A percentile compares a stretch with the other conserved stretches of the same genome.
These are phyloP conservation scores for Aplosporella prunicola DNA, from an alignment of 2,329 filamentous ascomycete genomes.

Conservation along the genomic window DNA sequence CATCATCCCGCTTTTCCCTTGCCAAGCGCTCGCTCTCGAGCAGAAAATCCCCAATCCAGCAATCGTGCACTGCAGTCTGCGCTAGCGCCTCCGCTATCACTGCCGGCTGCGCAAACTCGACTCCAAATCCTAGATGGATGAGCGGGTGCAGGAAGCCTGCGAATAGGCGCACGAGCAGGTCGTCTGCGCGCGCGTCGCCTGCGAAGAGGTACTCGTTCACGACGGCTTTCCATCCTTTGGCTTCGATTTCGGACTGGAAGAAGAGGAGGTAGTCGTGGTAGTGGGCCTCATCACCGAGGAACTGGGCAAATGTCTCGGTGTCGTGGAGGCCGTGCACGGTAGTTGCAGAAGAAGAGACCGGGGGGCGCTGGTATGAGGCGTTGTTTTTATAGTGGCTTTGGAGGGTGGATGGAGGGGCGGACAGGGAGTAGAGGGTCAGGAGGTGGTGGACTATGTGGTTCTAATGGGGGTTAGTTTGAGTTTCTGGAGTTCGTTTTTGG, in stretches of 20 bases:
- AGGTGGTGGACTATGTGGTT: constrained; percentile 75
- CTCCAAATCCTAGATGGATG: constrained; percentile 75
- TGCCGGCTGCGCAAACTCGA: constrained; percentile 74
- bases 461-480: constrained; percentile 13
- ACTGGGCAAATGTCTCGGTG: constrained; percentile 45
- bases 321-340: constrained; percentile 49
- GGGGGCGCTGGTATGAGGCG: constrained; percentile 54
- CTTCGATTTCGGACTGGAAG: constrained; percentile 64
- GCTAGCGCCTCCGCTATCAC: constrained; percentile 74
- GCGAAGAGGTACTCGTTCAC: constrained; percentile 61
- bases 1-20: constrained; percentile 14
- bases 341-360: constrained; percentile 37
- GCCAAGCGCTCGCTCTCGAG: constrained; percentile 42
- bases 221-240: constrained; percentile 51
- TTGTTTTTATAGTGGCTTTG: constrained; percentile 57
- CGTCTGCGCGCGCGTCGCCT: constrained; percentile 54
- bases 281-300: constrained; percentile 53
- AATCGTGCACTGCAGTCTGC: constrained; percentile 60
- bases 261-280: constrained; percentile 70
- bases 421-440: constrained; percentile 66
- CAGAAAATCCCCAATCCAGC: constrained; percentile 48
- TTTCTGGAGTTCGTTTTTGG: neutral
- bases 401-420: constrained; percentile 52
- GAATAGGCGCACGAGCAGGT: constrained; percentile 60
- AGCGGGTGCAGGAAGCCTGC: constrained; percentile 66